Evolutionary conservation across 495 filamentous ascomycete species (phyloP).

Genomic region (Staphylotrichum tortipilum): DNA sequence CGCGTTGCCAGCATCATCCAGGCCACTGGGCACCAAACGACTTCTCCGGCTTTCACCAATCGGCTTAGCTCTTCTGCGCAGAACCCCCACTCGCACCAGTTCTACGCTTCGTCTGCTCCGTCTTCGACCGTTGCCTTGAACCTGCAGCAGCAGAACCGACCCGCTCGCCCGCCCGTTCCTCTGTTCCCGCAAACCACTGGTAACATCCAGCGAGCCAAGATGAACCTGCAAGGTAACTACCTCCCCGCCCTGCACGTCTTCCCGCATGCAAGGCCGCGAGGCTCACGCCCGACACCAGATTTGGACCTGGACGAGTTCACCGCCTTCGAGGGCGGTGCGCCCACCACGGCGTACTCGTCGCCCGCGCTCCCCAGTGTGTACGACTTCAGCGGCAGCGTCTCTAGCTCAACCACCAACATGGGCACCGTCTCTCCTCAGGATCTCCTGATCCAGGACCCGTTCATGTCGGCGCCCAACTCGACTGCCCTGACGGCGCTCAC

Average conservation of each 20-base stretch:
- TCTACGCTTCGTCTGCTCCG: slow-evolving; percentile 47
- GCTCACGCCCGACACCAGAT: slow-evolving; percentile 41
- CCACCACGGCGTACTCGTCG: slow-evolving; percentile 41
- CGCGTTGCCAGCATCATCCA: slow-evolving; percentile 53
- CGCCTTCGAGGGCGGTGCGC: slow-evolving; percentile 43
- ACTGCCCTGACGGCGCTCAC: slow-evolving; percentile 76
- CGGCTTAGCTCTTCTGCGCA: slow-evolving; percentile 43
- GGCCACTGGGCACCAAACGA: slow-evolving; percentile 48
- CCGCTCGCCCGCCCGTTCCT: slow-evolving; percentile 43
- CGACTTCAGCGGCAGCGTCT: slow-evolving; percentile 35
- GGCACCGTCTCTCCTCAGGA: slow-evolving; percentile 83
- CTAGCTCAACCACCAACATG: slow-evolving; percentile 39
- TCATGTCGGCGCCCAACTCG: slow-evolving; percentile 71
- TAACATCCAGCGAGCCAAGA: slow-evolving; percentile 36
- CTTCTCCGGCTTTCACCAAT: slow-evolving; percentile 50
- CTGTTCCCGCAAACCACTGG: slow-evolving; percentile 38
- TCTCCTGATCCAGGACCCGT: slow-evolving; percentile 56
- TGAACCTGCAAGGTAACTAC: slow-evolving; percentile 39
- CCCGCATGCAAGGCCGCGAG: slow-evolving; percentile 13
- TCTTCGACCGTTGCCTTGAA: slow-evolving; percentile 37
- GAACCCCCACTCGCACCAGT: slow-evolving; percentile 32
- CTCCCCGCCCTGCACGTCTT: neutral
- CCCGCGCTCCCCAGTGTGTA: slow-evolving; percentile 40
- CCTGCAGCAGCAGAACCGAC: slow-evolving; percentile 36
- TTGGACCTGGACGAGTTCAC: slow-evolving; percentile 43